Base-by-base conservation (phyloP, 805 yeast genomes). In the Candida stauntonica region DNA sequence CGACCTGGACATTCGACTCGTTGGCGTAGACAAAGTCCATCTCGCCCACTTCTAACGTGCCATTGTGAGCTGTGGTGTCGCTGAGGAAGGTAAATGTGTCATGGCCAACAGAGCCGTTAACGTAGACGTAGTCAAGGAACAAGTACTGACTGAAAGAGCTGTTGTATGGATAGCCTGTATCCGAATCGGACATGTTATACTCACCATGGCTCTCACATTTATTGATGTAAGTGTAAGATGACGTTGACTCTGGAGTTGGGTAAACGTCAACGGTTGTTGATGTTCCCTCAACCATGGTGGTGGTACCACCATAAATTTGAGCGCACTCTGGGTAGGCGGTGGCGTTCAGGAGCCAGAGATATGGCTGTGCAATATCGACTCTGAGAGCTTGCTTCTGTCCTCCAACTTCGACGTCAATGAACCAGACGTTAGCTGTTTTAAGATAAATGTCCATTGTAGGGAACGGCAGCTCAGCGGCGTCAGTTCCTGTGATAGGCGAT, bases 311-410 rank as follows among this genome's bases (percentile, higher is more conserved):
- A 27, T 38, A 17, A 26, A 20, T 32, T 11, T 20, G 33, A 9
- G 16, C 19, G 38, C 51, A 44, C 1, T 13, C 14, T 5, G 46
- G 39, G 30, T 35, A 47, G 3, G 36, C 38, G 2, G 33, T 36
- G 5, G 44, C 46, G 19, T 60, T 48, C 2, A 60, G 28, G 2
- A 62, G 51, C 70, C 70, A 67, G 2, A 58, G 34, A 35, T 60
- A 64, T 1, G 71, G 70, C 35, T 65, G 66, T 5, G 63, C 55
- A 7, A 61, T 57, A 44, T 67, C 72, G 3, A 68, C 45, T 23
- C 63, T 49, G 4, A 68, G 42, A 9, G 30, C 32, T 15, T 55
- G 61, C 1, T 17, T 9, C 42, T 65, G 69, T 0, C 47, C 42
- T 3, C 70, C 72, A 20, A 63, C 29, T 0, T 63, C 36, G 1